Percentiles rank a stretch among this genome's conserved stretches.
phyloP scores from a whole-genome alignment of 1,284 basidiomycete genomes.

The Phlebopus sp. region DNA sequence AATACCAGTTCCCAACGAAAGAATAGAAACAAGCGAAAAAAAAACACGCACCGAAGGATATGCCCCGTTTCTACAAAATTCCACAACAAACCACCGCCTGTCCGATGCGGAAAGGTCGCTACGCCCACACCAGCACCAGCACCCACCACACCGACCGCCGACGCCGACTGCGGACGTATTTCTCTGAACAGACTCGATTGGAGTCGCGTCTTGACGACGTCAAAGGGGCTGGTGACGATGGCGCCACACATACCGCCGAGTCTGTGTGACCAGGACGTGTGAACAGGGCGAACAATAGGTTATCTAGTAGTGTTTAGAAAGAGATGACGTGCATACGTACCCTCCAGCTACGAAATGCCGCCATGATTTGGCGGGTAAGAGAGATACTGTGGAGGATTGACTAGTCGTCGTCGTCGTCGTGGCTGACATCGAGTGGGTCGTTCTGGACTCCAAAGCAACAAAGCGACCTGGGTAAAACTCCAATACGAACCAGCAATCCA shows the following conservation, averaged over 20 bases:
- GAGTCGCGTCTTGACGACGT: conserved; percentile 96
- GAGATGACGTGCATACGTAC: conserved; percentile 47
- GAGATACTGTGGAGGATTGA: conserved; percentile 31
- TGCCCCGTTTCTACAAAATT: conserved; percentile 95
- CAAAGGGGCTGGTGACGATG: conserved; percentile 94
- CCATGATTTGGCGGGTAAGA: conserved; percentile 78
- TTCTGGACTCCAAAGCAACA: background rate
- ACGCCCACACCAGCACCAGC: conserved; percentile 37
- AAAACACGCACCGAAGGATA: conserved; percentile 69
- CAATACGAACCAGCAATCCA: too few relatives aligned
- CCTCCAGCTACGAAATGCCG: conserved; percentile 85
- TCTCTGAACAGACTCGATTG: conserved; percentile 88
- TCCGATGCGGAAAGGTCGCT: conserved; percentile 41
- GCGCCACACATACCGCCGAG: conserved; percentile 98
- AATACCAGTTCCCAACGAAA: too few relatives aligned
- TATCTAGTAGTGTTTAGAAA: too few relatives aligned
- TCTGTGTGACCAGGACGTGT: conserved; percentile 38
- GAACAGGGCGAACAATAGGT: too few relatives aligned
- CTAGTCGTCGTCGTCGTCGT: conserved; percentile 17
- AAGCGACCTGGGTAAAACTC: too few relatives aligned
- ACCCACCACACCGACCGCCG: conserved; percentile 41
- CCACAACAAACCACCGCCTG: conserved; percentile 62
- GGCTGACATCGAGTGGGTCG: background rate
- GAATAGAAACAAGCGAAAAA: background rate
- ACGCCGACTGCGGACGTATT: conserved; percentile 36